Evolutionary conservation across 2,329 filamentous ascomycete genomes (phyloP).

Genomic region (Colletotrichum tamarilloi): DNA sequence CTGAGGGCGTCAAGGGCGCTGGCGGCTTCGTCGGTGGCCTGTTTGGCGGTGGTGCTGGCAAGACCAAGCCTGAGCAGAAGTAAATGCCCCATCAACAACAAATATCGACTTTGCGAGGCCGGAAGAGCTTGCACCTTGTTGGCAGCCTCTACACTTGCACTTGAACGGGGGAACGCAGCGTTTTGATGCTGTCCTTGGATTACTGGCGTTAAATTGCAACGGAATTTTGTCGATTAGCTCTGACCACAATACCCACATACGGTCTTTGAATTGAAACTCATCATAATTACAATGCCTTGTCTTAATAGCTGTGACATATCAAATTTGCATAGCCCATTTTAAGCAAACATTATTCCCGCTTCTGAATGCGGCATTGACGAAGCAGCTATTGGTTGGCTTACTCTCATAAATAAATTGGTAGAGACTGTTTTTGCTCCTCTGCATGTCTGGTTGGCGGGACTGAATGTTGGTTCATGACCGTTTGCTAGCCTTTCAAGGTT

Average conservation of each 20-base stretch:
- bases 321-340: no score
- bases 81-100: not conserved
- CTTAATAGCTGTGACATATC: not conserved
- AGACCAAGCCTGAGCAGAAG: constrained; percentile 38
- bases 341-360: constrained; percentile 2
- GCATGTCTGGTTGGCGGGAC: not conserved
- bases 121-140: not conserved
- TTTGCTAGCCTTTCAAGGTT: constrained; percentile 3
- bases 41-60: constrained; percentile 44
- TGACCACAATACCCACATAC: constrained; percentile 24
- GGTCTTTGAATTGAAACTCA: not conserved
- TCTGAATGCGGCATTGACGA: not conserved
- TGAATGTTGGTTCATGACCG: not conserved
- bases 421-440: constrained; percentile 8
- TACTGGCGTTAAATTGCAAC: not conserved
- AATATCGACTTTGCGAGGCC: not conserved
- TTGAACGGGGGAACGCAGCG: not conserved
- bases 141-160: not conserved
- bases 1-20: constrained; percentile 44
- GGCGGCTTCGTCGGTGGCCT: constrained; percentile 47
- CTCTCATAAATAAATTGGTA: not conserved
- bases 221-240: constrained; percentile 4
- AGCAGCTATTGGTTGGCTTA: not conserved
- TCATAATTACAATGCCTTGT: not conserved
- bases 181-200: constrained; percentile 8